Conservation (phyloP, 176 grass and related monocot species). For the Phoenix roebelenii region DNA sequence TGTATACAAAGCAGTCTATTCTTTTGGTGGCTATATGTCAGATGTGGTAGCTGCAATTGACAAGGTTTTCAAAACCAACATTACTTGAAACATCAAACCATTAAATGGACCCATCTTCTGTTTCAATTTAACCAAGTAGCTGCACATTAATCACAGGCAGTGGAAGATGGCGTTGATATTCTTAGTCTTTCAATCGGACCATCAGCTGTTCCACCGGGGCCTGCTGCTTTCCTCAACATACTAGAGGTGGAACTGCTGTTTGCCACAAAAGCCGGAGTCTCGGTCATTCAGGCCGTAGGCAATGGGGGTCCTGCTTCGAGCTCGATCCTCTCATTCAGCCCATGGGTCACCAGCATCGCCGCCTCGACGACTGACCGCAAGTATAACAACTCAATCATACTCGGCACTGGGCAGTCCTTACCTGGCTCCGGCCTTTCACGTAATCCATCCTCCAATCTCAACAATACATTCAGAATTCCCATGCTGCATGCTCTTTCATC, state of each 20-base stretch:
- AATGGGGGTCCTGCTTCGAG: conserved; percentile 61
- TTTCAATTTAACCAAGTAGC: not conserved
- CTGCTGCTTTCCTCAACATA: conserved; percentile 73
- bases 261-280: conserved; percentile 79
- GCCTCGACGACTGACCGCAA: conserved; percentile 58
- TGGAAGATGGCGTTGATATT: conserved; percentile 83
- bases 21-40: conserved; percentile 90
- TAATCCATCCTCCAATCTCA: conserved; percentile 26
- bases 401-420: conserved; percentile 44
- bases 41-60: conserved; percentile 88
- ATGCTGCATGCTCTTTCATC: no score
- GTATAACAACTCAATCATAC: conserved; percentile 63
- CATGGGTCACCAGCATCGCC: conserved; percentile 85
- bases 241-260: conserved; percentile 81
- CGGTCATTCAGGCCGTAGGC: conserved; percentile 76
- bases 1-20: conserved; percentile 84
- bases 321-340: conserved; percentile 80
- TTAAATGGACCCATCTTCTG: not conserved
- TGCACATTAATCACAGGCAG: conserved; percentile 34
- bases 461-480: not conserved
- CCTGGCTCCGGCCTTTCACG: conserved; percentile 45
- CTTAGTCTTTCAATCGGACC: conserved; percentile 75
- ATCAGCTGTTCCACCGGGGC: conserved; percentile 38
- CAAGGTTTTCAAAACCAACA: conserved; percentile 29
- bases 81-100: no score